Evolutionary conservation across 2,329 filamentous ascomycete species (phyloP).

Genomic region (Eutypa lata): DNA sequence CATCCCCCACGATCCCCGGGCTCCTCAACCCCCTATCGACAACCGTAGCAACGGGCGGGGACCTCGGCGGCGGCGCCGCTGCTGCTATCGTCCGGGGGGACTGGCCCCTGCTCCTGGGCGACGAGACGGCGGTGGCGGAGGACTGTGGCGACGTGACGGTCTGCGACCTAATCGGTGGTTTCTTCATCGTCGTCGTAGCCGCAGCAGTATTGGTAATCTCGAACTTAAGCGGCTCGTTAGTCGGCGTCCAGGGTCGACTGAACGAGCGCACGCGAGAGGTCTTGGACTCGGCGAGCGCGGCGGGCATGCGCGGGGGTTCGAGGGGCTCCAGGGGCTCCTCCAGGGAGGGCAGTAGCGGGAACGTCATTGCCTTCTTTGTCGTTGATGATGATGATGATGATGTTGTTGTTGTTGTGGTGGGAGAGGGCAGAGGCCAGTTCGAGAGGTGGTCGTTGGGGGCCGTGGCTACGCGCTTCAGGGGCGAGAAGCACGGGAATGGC

Average conservation of each 20-base stretch:
- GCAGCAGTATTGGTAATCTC: conserved; percentile 5
- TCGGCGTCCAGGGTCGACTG: conserved; percentile 17
- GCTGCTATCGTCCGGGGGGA: background rate
- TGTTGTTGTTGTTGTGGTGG: too few relatives aligned
- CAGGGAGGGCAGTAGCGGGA: too few relatives aligned
- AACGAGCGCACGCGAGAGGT: conserved; percentile 17
- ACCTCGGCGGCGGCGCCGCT: conserved; percentile 9
- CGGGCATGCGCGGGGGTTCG: conserved; percentile 9
- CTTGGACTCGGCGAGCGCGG: conserved; percentile 20
- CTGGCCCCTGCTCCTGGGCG: background rate
- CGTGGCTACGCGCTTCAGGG: conserved; percentile 10
- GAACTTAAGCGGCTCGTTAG: conserved; percentile 6
- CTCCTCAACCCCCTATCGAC: conserved; percentile 14
- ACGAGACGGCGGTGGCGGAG: background rate
- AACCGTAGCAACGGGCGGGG: conserved; percentile 8
- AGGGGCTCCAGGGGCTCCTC: conserved; percentile 10
- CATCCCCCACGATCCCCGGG: conserved; percentile 21
- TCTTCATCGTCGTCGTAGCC: background rate
- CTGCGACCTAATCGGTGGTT: background rate
- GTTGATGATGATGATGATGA: too few relatives aligned
- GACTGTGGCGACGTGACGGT: background rate
- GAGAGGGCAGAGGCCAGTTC: conserved; percentile 15
- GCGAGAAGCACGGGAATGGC: background rate
- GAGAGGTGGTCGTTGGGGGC: conserved; percentile 9
- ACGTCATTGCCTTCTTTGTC: too few relatives aligned